Base-by-base conservation (phyloP, 2,329 filamentous ascomycete genomes). In the Gnomoniopsis smithogilvyi region DNA sequence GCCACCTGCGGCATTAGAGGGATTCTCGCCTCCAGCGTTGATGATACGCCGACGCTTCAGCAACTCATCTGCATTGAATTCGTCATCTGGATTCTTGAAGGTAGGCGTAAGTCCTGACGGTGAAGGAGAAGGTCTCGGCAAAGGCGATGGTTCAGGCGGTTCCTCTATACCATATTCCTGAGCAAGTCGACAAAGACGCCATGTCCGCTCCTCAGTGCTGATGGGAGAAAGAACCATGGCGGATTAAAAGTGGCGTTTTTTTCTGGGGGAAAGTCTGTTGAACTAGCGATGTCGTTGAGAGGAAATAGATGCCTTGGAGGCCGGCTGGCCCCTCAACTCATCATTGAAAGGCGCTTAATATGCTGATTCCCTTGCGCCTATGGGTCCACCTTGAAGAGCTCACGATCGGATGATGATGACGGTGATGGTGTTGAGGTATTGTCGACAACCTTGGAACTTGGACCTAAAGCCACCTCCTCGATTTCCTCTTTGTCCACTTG, bases 11-110 rank as follows among this genome's bases (percentile, higher is more conserved):
- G 67, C 65, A 12, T 64, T 64, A 36, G 69, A 65, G n/a, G 65
- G 66, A 21, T 56, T 59, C 8, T 68, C 67, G 3, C 69, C 64
- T 43, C 72, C 70, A 15, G 67, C 64, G 17, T 71, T 70, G 36
- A 62, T 62, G 34, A 69, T 54, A 14, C 76, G 73, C 45, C 78
- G 77, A 24, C 75, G 75, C 64, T 80, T 79, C 55, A 86, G 72
- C 33, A 85, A 72, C 36, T 81, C 78, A 55, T 86, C 83, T n/a
- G 82, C 82, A 3, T 73, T 68, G 26, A 74, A 68, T 52, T 85
- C 80, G 63, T 85, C 83, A 56, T 74, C 73, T 0, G 79, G 66
- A 1, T 75, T 77, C 52, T 77, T 75, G 63, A 78, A 78, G 6
- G 74, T 75, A 3, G 75, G 73, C 1, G 75, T 70, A 34, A 73